These are phyloP conservation scores for Aspergillus caelatus DNA, from an alignment of 2,329 filamentous ascomycete species.

Conservation along the genomic window DNA sequence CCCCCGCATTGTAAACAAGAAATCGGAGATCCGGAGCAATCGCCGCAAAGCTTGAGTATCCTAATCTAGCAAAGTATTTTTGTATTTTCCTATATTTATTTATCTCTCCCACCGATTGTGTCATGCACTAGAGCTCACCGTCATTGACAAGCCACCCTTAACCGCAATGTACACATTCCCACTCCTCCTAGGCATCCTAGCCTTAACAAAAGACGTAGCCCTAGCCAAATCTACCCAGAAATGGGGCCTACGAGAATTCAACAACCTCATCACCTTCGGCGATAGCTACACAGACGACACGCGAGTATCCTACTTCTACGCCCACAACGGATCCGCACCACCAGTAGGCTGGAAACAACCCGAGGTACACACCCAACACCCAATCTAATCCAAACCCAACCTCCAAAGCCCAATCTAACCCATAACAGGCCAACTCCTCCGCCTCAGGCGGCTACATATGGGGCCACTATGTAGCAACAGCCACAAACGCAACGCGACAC, in stretches of 20 bases:
- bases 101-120: too few species aligned
- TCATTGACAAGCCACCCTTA: neutral
- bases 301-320: constrained; percentile 65
- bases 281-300: constrained; percentile 78
- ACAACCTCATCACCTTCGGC: constrained; percentile 69
- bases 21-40: neutral
- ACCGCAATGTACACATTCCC: neutral
- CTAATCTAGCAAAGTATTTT: neutral
- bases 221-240: constrained; percentile 1
- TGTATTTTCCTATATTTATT: neutral
- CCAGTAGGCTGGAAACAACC: constrained; percentile 62
- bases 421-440: constrained; percentile 51
- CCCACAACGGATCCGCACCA: constrained; percentile 61
- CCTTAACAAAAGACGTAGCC: constrained; percentile 3
- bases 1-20: neutral
- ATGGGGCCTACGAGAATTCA: constrained; percentile 47
- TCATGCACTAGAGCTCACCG: neutral
- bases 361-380: constrained; percentile 35
- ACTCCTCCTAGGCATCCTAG: neutral
- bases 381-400: neutral
- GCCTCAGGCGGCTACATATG: constrained; percentile 69
- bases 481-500: constrained; percentile 54
- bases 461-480: constrained; percentile 67
- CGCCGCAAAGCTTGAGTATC: neutral
- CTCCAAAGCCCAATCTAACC: neutral